Base-by-base conservation (phyloP, 441 rosid genomes). In the Dalechampia spathulata region DNA sequence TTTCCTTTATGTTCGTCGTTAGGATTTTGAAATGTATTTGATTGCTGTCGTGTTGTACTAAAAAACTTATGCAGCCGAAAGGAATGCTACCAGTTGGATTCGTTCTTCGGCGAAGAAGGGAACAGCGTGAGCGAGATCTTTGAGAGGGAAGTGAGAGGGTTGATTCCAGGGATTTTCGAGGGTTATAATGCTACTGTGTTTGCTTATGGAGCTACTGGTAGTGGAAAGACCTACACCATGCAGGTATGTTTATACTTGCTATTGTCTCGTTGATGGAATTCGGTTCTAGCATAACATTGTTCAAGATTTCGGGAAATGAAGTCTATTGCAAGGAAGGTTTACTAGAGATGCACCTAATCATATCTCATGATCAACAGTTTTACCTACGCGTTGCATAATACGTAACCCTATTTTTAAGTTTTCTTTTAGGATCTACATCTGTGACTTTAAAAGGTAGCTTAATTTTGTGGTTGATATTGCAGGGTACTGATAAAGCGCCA, bases 141-240 rank as follows among this genome's bases (percentile, higher is more conserved):
- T 17, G 71, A 78, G 63, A 73, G 51, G 50, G 99, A 93, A 76
- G 93, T 90, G 34, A 75, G 48, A 1, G 78, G 90, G 50, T 61
- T 92, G 69, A 75, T 92, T 69, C 73, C 77, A 0, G 88, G 86
- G 15, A 25, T 86, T 13, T 87, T 87, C 48, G 69, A 55, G 4
- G 95, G 96, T 56, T 76, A 65, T 57, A 90, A 90, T 39, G 87
- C 95, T 21, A 85, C 97, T 0, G 93, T 85, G 19, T 87, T 90
- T 52, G 95, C 96, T 52, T 93, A 81, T 64, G 99, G 99, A 28
- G 99, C 95, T 42, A 85, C 97, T 3, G 97, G 96, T 27, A 93
- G 96, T 49, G 99, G 96, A 25, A 93, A 93, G 68, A 93, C 97
- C n/a, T 93, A 72, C 59, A 81, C 96, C 0, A 93, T 93, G 97